Evolutionary conservation across 345 rosid species (phyloP), one percentile per base, ranked within the genome.

Genomic region (Pugionium cornutum): DNA sequence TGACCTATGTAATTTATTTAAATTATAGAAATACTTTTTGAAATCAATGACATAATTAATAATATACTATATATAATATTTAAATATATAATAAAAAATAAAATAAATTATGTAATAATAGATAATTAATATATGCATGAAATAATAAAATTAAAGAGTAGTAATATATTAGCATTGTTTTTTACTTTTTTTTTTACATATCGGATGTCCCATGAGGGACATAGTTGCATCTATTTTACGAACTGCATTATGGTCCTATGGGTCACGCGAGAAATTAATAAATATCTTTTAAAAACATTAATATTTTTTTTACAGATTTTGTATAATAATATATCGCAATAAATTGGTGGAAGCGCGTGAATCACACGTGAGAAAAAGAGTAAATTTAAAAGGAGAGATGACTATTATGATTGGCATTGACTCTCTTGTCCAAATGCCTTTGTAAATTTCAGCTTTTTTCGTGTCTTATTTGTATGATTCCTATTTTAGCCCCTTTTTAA

Each of bases 381-480:
- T 44, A 59, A 4, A 8, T 51, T 18, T 18, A 18, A 59, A 39
- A 47, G 53, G 18, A 18, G 39, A 5, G 53, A 74, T 37, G 27
- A 57, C 37, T 57, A 73, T 67, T 67, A 74, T 74, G 77, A 74
- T 74, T 74, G 73, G 77, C 77, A 74, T 74, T 74, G 77, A 74
- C 77, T 74, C 73, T 48, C 64, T 74, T 74, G 77, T 74, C 77
- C 72, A 54, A 67, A 40, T 41, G 77, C 47, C 73, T 74, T 74
- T 74, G 77, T 74, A 61, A 74, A 74, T 47, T 61, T 74, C 68
- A 60, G 68, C 73, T 53, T 74, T 74, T 18, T 67, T 61, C 53
- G 36, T 67, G 46, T 74, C 68, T 54, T 67, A 31, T 74, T 61
- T 67, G 63, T 61, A 61, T 53, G 45, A 74, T 74, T 74, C 68